phyloP scores from a whole-genome alignment of 495 filamentous ascomycete genomes.

The Xylaria intraflava region DNA sequence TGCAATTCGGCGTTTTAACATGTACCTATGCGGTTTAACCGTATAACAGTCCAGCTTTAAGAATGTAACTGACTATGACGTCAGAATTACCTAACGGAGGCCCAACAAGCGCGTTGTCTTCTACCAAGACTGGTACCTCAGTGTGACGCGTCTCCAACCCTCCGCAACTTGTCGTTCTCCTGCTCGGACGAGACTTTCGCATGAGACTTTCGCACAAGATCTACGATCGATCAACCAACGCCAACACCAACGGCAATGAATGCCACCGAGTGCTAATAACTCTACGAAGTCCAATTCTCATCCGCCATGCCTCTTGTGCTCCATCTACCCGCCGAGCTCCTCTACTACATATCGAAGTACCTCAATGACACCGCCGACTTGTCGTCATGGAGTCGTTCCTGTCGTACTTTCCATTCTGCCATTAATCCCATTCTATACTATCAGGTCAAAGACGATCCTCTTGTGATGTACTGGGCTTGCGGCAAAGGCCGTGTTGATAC shows the following conservation, averaged over 20 bases:
- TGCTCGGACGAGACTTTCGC: no score
- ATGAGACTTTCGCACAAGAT: no score
- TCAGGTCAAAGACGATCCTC: not conserved
- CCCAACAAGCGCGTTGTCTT: no score
- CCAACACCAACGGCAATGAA: not conserved
- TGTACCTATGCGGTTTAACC: no score
- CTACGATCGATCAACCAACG: not conserved
- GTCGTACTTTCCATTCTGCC: constrained; percentile 2
- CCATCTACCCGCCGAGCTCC: constrained; percentile 10
- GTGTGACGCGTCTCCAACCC: no score
- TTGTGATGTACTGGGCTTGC: constrained; percentile 9
- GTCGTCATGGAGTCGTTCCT: constrained; percentile 13
- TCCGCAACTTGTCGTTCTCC: no score
- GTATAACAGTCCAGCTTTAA: no score
- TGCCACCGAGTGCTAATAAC: not conserved
- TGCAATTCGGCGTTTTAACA: no score
- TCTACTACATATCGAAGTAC: not conserved
- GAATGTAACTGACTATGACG: no score
- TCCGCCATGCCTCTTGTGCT: not conserved
- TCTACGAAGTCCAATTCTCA: not conserved
- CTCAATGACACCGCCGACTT: constrained; percentile 3
- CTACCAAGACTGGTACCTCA: no score
- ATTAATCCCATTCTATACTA: constrained; percentile 7
- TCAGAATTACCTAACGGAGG: no score
- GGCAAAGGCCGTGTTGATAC: constrained; percentile 5